Base-by-base conservation (phyloP, 2,329 filamentous ascomycete species). In the Macrophomina phaseolina region DNA sequence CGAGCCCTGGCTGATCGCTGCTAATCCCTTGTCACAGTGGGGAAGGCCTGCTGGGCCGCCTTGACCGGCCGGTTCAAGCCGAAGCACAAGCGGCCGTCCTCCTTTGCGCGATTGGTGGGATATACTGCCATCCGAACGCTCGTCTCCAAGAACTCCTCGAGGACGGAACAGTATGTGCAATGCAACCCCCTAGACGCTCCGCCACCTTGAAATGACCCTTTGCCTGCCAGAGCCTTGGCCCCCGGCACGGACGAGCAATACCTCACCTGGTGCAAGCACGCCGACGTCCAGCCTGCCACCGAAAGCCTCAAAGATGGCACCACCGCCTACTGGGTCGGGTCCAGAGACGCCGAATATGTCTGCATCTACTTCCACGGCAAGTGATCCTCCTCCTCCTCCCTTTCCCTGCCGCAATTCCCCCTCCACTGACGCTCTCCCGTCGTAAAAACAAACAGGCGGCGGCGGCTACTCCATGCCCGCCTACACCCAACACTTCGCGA, bases 261-360 rank as follows among this genome's bases (percentile, higher is more conserved):
- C 53, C 45, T 40, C n/a, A 34, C 45, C 4, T 65, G 46, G 40
- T 65, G 64, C 45, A 56, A 58, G 6, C 52, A 49, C 7, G 23
- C 12, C 52, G 60, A 60, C 46, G 42, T 49, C 52, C 52, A 58
- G 18, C 53, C 52, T 28, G 52, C 16, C 3, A 58, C 46, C 42
- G 64, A 65, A 18, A 65, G 36, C 23, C 64, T 65, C 42, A 55
- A 58, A 12, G 64, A 65, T 23, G 64, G 64, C n/a, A 65, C 64
- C 8, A 40, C 30, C 46, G 64, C 64, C 3, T 65, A 58, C 53
- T 65, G 64, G 64, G 53, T 65, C 23, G 64, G 64, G 23, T 60
- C 64, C 18, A 49, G 38, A 30, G 53, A 28, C 14, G 64, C 64
- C 32, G 36, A 58, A n/a, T 60, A 49, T 1, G 64, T 65, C 32